Conservation (phyloP, 208 protist species). For the Acanthamoeba culbertsoni region DNA sequence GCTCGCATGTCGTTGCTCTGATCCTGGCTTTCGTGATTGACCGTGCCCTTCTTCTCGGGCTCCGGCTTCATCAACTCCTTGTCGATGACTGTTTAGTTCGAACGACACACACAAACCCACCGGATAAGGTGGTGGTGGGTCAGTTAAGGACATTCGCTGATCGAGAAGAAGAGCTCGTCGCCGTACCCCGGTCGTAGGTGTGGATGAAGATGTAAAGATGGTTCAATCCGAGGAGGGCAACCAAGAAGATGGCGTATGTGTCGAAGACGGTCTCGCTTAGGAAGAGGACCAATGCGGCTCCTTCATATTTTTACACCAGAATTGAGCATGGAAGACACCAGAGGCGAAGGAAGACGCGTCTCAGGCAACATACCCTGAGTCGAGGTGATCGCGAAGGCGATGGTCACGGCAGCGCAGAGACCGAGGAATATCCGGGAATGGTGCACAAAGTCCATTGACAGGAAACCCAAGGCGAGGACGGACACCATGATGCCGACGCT, state of each 20-base stretch:
- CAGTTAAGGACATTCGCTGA: not conserved
- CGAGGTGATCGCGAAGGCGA: not conserved
- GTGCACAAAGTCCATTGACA: not conserved
- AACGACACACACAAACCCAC: not conserved
- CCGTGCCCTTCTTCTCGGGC: not conserved
- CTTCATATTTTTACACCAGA: not conserved
- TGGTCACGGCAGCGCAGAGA: not conserved
- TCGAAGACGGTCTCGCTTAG: not conserved
- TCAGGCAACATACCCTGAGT: not conserved
- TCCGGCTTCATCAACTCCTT: conserved; percentile 4
- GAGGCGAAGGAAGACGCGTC: not conserved
- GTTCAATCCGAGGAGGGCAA: not conserved
- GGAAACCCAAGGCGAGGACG: not conserved
- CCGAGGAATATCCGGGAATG: not conserved
- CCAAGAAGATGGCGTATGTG: not conserved
- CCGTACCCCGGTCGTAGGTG: not conserved
- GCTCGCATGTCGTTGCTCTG: not conserved
- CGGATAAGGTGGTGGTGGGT: not conserved
- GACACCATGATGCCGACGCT: not conserved
- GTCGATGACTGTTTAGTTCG: not conserved
- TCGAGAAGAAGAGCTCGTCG: too few species aligned
- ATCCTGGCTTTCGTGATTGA: not conserved
- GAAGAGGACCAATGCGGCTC: not conserved
- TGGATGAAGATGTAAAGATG: not conserved
- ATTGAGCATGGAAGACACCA: not conserved